Evolutionary conservation across 1,284 basidiomycete genomes (phyloP).

Genomic region (Bjerkandera adusta): DNA sequence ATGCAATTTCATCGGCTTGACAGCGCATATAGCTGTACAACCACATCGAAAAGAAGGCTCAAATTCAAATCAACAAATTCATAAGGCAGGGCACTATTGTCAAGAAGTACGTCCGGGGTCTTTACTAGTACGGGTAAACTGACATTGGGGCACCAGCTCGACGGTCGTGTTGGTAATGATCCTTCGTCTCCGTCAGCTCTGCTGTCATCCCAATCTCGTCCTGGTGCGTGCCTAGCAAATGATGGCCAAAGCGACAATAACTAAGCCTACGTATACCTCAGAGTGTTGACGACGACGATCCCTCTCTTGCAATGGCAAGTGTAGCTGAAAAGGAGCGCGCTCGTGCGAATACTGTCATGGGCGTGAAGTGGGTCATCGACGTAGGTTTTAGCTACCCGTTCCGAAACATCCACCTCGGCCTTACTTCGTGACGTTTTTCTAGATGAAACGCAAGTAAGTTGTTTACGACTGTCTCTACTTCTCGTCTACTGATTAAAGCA

Average conservation of each 20-base stretch:
- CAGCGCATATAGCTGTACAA: conserved; percentile 52
- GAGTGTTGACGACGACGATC: conserved; percentile 47
- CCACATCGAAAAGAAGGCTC: conserved; percentile 51
- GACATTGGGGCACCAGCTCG: conserved; percentile 36
- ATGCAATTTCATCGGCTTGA: not conserved
- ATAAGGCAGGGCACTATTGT: conserved; percentile 53
- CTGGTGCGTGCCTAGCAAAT: conserved; percentile 47
- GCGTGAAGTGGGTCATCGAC: conserved; percentile 46
- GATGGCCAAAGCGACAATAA: too few relatives aligned
- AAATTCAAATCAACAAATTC: conserved; percentile 56
- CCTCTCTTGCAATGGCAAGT: conserved; percentile 43
- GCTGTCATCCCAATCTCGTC: conserved; percentile 63
- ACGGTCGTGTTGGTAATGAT: conserved; percentile 57
- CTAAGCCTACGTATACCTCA: too few relatives aligned
- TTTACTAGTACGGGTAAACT: not conserved
- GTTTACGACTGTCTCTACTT: not conserved
- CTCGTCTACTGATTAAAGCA: too few relatives aligned
- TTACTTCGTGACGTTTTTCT: not conserved
- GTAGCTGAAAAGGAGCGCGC: conserved; percentile 53
- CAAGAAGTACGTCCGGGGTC: conserved; percentile 49
- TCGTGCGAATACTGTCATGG: conserved; percentile 56
- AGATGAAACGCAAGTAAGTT: conserved; percentile 40
- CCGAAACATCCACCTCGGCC: too few relatives aligned
- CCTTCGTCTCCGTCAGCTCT: conserved; percentile 64
- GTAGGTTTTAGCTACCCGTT: conserved; percentile 36